Base-by-base conservation (phyloP, 371 early-diverging fungal species). In the Mucor saturninus region DNA sequence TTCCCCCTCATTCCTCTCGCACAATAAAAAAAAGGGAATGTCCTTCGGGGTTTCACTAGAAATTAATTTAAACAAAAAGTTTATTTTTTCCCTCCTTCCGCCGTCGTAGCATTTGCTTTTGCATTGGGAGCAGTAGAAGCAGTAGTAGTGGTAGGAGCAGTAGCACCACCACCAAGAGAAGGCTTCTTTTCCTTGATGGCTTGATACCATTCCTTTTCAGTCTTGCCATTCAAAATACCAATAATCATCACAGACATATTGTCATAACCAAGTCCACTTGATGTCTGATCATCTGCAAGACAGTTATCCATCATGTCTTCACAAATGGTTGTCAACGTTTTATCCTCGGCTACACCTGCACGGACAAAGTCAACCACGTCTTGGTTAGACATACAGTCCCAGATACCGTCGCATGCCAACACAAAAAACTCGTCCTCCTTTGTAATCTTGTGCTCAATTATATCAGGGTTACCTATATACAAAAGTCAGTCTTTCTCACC, bases 241-340 rank as follows among this genome's bases (percentile, higher is more conserved):
- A 95, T 90, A 56, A 98, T 92, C 53, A 97, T 78, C 35, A 98
- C 90, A 0, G 98, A 96, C 99, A 98, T 98, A 79, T 98, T 98
- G 74, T 98, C 99, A 78, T 95, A 97, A 9, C 98, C 98, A 30
- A 97, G 85, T n/a, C 94, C 93, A 54, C 90, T 93, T 32, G 90
- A 73, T 45, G 93, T 95, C 69, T 84, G 86, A 62, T 95, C 91
- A 28, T 87, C 81, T 38, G 97, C 97, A 60, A 98, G 75, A 77
- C 99, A 98, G 51, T 81, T 73, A 58, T 95, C 94, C 95, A 97
- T 96, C 56, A 95, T 74, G 43, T 74, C 72, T 82, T 98, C 98
- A 77, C 93, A 92, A 48, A 94, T 84, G 42, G 78, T 79, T 51
- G 69, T 78, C 28, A 97, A 80, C n/a, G 77, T 69, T 31, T 74